Conservation (phyloP, 2,329 filamentous ascomycete genomes). For the Colletotrichum tofieldiae region DNA sequence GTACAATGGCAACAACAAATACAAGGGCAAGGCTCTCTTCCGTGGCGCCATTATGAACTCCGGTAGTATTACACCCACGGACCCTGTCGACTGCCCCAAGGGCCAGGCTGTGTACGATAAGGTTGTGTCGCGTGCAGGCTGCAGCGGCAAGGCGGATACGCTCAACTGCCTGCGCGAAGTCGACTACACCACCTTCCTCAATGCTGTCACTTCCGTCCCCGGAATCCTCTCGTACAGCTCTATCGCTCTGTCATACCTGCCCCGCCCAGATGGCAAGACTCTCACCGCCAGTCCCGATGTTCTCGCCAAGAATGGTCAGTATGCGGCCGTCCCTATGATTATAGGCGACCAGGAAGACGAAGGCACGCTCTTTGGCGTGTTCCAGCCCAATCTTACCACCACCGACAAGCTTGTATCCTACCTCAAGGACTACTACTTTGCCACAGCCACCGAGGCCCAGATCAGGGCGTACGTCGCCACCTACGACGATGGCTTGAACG, state of each 20-base stretch:
- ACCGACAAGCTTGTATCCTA: conserved; percentile 58
- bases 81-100: conserved; percentile 69
- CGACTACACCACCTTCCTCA: conserved; percentile 66
- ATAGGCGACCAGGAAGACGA: conserved; percentile 78
- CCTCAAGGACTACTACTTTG: conserved; percentile 50
- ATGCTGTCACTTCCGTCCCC: conserved; percentile 72
- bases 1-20: conserved; percentile 73
- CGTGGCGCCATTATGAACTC: conserved; percentile 77
- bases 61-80: conserved; percentile 65
- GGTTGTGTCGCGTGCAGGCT: conserved; percentile 68
- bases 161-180: conserved; percentile 70
- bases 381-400: conserved; percentile 71
- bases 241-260: conserved; percentile 74
- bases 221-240: conserved; percentile 70
- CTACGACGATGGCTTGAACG: conserved; percentile 65
- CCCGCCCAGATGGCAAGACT: conserved; percentile 71
- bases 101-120: conserved; percentile 70
- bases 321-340: conserved; percentile 74
- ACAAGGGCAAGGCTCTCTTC: conserved; percentile 76
- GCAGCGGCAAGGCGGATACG: conserved; percentile 63
- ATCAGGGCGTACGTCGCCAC: conserved; percentile 66
- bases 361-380: conserved; percentile 74
- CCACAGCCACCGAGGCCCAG: conserved; percentile 46
- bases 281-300: conserved; percentile 69
- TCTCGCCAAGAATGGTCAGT: conserved; percentile 63